Conservation (phyloP, 306 rosid genomes). For the Casuarina glauca region DNA sequence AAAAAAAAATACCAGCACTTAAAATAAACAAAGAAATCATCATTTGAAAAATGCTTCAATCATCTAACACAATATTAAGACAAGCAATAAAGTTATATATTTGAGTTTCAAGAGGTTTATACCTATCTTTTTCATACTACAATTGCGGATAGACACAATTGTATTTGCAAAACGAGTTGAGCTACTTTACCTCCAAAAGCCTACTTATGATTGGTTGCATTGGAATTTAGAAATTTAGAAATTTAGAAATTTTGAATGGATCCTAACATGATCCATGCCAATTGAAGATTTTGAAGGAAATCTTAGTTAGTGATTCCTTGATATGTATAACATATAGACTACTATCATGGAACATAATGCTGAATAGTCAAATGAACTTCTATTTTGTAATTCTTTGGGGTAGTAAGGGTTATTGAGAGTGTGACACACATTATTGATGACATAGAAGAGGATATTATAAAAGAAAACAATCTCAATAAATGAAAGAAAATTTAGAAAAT, state of each 20-base stretch:
- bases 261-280: conserved; percentile 95
- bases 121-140: neutral
- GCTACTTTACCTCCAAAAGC: conserved; percentile 83
- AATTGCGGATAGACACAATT: conserved; percentile 14
- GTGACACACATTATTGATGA: neutral
- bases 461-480: neutral
- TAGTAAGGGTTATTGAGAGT: neutral
- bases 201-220: conserved; percentile 99
- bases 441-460: neutral
- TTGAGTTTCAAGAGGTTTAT: neutral
- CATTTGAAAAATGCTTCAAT: neutral
- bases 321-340: neutral
- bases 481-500: neutral
- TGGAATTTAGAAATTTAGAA: conserved; percentile 92
- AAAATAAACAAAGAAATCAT: neutral
- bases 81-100: conserved; percentile 8
- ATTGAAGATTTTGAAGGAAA: conserved; percentile 53
- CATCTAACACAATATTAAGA: conserved; percentile 22
- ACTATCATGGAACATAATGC: neutral
- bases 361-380: neutral
- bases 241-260: too few species aligned
- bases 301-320: conserved; percentile 4
- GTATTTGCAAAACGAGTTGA: conserved; percentile 8
- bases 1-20: too few species aligned
- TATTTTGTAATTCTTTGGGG: neutral